Evolutionary conservation across 2,329 filamentous ascomycete genomes (phyloP), one percentile per base, ranked within the genome.

Genomic region (Hirsutella thompsonii): DNA sequence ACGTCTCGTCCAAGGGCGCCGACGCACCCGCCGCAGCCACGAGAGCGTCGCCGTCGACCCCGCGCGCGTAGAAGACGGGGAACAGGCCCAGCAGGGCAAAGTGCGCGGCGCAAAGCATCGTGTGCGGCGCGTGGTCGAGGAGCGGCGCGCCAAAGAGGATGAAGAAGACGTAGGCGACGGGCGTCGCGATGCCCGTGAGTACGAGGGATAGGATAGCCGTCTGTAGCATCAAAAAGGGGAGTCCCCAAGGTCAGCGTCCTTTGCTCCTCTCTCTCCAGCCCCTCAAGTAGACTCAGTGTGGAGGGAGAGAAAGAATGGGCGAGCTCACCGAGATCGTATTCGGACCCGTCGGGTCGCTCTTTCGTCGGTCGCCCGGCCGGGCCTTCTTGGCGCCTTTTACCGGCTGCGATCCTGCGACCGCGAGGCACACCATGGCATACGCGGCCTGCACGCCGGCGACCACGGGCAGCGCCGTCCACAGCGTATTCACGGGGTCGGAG

Each of bases 111-210:
- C 81, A 83, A 29, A 95, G 77, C 26, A 85, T 58, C 1, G 92
- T 98, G 49, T 93, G 82, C 4, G 69, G 57, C 39, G 82, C 66
- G 58, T 95, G 85, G 1, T 85, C 86, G 26, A 90, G 84, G 40
- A 94, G 69, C 0, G 92, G 92, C 8, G 90, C 92, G 55, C 92
- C 92, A 61, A 95, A 93, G 49, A 96, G 82, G 53, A 96, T 70
- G 52, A 93, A 74, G 30, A 79, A 63, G 35, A 76, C 57, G 57
- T 80, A 69, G 19, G 81, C 52, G 21, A 59, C 58, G 26, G 90
- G 72, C 8, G 83, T 81, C 43, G 89, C 68, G 48, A 92, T 70
- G 2, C 76, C 71, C 2, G 85, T 79, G 71, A 94, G 55, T 18
- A 69, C 47, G 30, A 70, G 54, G 5, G 67, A 67, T 38, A 72